These are phyloP conservation scores for Cladophialophora exuberans DNA, from an alignment of 2,329 filamentous ascomycete genomes.

Conservation along the genomic window DNA sequence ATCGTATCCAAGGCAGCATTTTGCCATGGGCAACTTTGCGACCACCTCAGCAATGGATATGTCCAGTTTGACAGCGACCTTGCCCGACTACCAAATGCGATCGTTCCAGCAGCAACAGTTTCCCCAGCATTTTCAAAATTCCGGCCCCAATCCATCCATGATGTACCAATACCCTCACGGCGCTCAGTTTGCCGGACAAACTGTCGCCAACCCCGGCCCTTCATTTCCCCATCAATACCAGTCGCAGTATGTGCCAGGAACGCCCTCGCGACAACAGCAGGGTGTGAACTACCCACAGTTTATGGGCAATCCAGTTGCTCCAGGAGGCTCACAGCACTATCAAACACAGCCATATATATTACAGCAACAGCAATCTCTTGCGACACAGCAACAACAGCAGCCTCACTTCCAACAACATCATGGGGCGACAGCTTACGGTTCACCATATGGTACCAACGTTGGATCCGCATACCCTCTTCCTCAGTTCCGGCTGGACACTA, in stretches of 20 bases:
- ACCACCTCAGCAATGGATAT: conserved; percentile 32
- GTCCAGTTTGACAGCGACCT: conserved; percentile 33
- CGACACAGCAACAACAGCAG: conserved; percentile 19
- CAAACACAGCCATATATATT: conserved; percentile 21
- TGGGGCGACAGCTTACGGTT: conserved; percentile 6
- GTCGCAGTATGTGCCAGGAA: conserved; percentile 28
- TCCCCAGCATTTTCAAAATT: conserved; percentile 22
- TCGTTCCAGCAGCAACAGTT: conserved; percentile 31
- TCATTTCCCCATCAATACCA: conserved; percentile 31
- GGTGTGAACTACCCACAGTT: conserved; percentile 21
- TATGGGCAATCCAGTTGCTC: conserved; percentile 2
- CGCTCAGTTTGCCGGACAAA: conserved; percentile 35
- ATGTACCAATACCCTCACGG: conserved; percentile 33
- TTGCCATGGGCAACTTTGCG: conserved; percentile 21
- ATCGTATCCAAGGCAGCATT: conserved; percentile 28
- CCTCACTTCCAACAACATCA: conserved; percentile 19
- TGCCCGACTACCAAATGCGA: conserved; percentile 33
- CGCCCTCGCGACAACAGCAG: conserved; percentile 25
- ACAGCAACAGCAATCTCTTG: conserved; percentile 24
- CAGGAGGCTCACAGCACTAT: conserved; percentile 10
- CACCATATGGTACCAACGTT: conserved; percentile 15
- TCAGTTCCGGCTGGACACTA: conserved; percentile 27
- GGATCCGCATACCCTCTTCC: conserved; percentile 25
- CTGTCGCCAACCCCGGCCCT: conserved; percentile 23
- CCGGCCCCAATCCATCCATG: conserved; percentile 20